A percentile compares a stretch with the other conserved stretches of the same genome.
phyloP scores from a whole-genome alignment of 1,139 yeast species.

The Lodderomyces oxycetoniae region DNA sequence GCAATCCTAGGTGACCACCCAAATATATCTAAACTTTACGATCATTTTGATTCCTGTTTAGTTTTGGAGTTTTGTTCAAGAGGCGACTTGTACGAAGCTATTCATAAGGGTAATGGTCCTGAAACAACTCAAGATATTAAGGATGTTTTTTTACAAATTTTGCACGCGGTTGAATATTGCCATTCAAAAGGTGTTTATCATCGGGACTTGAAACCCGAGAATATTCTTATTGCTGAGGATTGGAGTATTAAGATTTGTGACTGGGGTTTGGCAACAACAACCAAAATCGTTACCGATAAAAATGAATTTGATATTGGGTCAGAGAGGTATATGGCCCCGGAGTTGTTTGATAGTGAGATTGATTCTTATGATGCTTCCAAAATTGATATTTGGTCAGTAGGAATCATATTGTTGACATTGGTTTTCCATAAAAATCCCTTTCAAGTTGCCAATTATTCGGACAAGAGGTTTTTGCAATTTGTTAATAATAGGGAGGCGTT shows the following conservation, averaged over 20 bases:
- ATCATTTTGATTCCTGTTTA: slow-evolving; percentile 75
- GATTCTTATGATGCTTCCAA: slow-evolving; percentile 76
- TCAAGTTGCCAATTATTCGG: slow-evolving; percentile 75
- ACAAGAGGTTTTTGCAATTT: slow-evolving; percentile 81
- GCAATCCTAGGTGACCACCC: slow-evolving; percentile 61
- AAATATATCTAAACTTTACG: slow-evolving; percentile 63
- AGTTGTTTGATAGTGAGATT: slow-evolving; percentile 60
- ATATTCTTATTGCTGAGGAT: slow-evolving; percentile 72
- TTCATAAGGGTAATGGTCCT: slow-evolving; percentile 77
- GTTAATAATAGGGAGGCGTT: slow-evolving; percentile 84
- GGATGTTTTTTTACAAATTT: slow-evolving; percentile 70
- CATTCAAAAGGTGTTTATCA: slow-evolving; percentile 73
- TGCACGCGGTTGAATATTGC: slow-evolving; percentile 74
- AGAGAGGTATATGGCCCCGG: slow-evolving; percentile 98
- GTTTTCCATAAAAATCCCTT: slow-evolving; percentile 92
- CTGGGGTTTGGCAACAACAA: slow-evolving; percentile 86
- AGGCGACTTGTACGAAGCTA: slow-evolving; percentile 93
- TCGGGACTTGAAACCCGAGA: slow-evolving; percentile 88
- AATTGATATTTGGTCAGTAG: slow-evolving; percentile 91
- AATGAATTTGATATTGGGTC: slow-evolving; percentile 87
- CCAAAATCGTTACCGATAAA: slow-evolving; percentile 44
- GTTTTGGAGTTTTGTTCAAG: slow-evolving; percentile 83
- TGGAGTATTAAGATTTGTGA: slow-evolving; percentile 82
- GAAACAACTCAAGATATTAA: slow-evolving; percentile 68
- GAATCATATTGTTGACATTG: slow-evolving; percentile 77